phyloP scores from a whole-genome alignment of 257 asterid species.

The Ajuga chamaepitys region DNA sequence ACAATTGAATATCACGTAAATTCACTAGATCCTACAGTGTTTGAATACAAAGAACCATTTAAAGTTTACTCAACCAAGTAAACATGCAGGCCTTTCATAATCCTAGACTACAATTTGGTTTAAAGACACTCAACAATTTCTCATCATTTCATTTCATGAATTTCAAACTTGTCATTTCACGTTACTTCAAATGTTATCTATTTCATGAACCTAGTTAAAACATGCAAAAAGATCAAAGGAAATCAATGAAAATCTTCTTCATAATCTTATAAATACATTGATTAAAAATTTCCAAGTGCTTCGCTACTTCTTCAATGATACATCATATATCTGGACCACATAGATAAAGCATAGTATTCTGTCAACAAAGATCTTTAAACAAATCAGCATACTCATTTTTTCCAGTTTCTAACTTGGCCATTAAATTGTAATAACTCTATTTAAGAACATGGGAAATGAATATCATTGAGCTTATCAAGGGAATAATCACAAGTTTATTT shows the following conservation, averaged over 20 bases:
- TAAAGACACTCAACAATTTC: not conserved
- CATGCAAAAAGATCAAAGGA: not conserved
- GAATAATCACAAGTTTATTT: too few relatives aligned
- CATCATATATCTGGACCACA: not conserved
- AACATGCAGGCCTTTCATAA: not conserved
- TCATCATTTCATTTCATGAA: not conserved
- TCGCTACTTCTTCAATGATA: not conserved
- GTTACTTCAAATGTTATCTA: not conserved
- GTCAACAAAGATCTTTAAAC: not conserved
- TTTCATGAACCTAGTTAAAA: not conserved
- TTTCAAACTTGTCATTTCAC: not conserved
- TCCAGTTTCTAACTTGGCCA: not conserved
- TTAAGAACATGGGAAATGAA: not conserved
- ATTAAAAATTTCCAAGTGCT: not conserved
- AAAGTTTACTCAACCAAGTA: not conserved
- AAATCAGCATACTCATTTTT: not conserved
- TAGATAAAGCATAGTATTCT: not conserved
- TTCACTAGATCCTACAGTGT: not conserved
- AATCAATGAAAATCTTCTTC: not conserved
- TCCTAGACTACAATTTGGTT: not conserved
- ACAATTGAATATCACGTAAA: not conserved
- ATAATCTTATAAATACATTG: not conserved
- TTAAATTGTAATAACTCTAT: not conserved
- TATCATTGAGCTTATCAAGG: too few relatives aligned
- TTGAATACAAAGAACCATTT: not conserved